Base-by-base conservation (phyloP, 2,329 filamentous ascomycete species). In the Verticillium isaacii region DNA sequence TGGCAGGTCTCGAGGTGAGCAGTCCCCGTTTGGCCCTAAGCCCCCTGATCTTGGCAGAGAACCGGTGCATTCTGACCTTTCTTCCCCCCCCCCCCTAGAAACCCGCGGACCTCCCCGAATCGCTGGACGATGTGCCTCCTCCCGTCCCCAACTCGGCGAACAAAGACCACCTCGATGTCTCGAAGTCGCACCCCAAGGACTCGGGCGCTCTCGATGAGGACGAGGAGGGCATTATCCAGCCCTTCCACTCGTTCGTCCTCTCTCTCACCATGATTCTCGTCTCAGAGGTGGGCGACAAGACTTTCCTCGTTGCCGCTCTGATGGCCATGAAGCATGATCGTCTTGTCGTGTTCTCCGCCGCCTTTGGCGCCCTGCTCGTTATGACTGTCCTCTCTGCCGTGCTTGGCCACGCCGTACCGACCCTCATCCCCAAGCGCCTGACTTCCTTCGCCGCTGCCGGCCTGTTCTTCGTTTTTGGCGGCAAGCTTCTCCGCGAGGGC, bases 271-370 rank as follows among this genome's bases (percentile, higher is more conserved):
- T 98, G 95, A 99, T 99, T 70, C 81, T 98, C 65, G 90, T 98
- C 69, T 97, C 94, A 56, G 95, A 99, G 75, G 88, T 99, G 69
- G 95, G 95, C 66, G 95, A 99, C 85, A 99, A 99, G 80, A 99
- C 95, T 0, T 99, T 99, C 80, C 84, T 99, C 54, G 92, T 99
- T 25, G 95, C 95, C 7, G 94, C 93, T 8, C 85, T 99, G 19
- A 99, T 99, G 95, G 95, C 95, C 14, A 99, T 99, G 95, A 95
- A 97, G 74, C 94, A 99, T 71, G 90, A 95, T 65, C 89, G 95
- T 59, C 80, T 97, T 66, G 85, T 98, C 14, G 95, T 99, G 64
- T 99, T 99, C 78, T 91, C 92, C 2, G 93, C 95, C 8, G 95
- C 95, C n/a, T 94, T 97, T 69, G 88, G 89, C 60, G 96, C 95